phyloP scores from a whole-genome alignment of 2,329 filamentous ascomycete species.

The Fusarium annulatum region DNA sequence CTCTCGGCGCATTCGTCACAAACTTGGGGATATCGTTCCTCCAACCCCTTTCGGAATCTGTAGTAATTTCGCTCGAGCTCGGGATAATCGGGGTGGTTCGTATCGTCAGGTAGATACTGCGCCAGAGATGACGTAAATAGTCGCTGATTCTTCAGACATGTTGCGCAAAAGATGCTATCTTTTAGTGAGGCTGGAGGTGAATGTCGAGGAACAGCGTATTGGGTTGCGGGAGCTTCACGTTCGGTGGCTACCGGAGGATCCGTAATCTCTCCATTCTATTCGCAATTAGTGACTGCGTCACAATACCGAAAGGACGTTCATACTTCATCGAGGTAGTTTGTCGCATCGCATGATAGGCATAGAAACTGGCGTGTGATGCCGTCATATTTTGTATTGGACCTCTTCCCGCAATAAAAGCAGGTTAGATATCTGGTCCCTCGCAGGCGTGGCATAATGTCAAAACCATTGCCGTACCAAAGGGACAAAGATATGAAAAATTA shows the following conservation, averaged over 20 bases:
- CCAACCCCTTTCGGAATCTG: constrained; percentile 76
- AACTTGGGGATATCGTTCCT: constrained; percentile 88
- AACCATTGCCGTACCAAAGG: constrained; percentile 4
- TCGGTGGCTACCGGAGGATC: constrained; percentile 78
- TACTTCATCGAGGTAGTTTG: constrained; percentile 91
- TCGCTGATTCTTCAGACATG: constrained; percentile 89
- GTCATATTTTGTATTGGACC: constrained; percentile 69
- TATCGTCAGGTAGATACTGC: constrained; percentile 78
- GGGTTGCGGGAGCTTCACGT: constrained; percentile 54
- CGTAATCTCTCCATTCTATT: constrained; percentile 85
- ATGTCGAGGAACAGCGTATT: constrained; percentile 60
- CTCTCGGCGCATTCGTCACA: constrained; percentile 82
- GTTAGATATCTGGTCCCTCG: constrained; percentile 60
- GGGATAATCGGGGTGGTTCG: constrained; percentile 73
- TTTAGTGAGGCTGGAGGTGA: constrained; percentile 21
- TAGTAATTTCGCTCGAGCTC: constrained; percentile 76
- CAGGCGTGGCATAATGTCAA: constrained; percentile 56
- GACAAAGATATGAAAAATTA: no score
- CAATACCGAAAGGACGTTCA: rapidly evolving
- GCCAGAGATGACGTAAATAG: constrained; percentile 80
- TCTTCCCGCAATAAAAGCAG: constrained; percentile 88
- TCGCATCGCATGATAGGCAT: constrained; percentile 83
- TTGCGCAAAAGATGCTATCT: constrained; percentile 72
- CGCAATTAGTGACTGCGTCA: constrained; percentile 3
- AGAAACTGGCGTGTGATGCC: constrained; percentile 73